Evolutionary conservation across 768 basidiomycete genomes (phyloP).

Genomic region (Coprinopsis strossmayeri): DNA sequence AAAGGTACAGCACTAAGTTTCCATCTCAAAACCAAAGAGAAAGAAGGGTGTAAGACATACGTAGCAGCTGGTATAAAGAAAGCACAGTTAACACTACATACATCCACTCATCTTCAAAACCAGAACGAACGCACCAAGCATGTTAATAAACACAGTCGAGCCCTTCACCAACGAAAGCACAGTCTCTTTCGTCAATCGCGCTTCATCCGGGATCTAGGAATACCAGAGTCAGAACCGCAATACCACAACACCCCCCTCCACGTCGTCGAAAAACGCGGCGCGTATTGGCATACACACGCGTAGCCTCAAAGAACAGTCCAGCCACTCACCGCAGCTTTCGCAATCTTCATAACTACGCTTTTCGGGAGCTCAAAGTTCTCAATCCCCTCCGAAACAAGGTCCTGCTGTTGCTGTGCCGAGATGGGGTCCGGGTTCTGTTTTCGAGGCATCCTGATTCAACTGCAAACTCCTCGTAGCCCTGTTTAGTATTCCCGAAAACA

Average conservation of each 20-base stretch:
- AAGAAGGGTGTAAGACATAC: no score
- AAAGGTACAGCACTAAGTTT: no score
- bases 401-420: slow-evolving; percentile 74
- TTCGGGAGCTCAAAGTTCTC: slow-evolving; percentile 88
- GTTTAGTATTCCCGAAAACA: no score
- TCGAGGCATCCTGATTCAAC: slow-evolving; percentile 68
- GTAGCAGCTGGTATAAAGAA: slow-evolving; percentile 35
- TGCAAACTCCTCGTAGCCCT: no score
- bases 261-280: neutral
- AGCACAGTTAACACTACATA: neutral
- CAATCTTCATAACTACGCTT: slow-evolving; percentile 75
- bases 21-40: no score
- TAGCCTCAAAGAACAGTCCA: neutral
- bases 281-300: neutral
- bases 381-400: slow-evolving; percentile 76
- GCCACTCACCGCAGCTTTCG: slow-evolving; percentile 68
- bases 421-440: slow-evolving; percentile 55
- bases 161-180: slow-evolving; percentile 79
- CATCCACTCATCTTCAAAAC: slow-evolving; percentile 2
- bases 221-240: neutral
- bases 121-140: slow-evolving; percentile 57
- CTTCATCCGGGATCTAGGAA: slow-evolving; percentile 69
- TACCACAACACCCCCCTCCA: neutral
- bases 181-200: slow-evolving; percentile 88
- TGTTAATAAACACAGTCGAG: slow-evolving; percentile 94